These are phyloP conservation scores for Pseudomicrostroma phylloplanum DNA, from an alignment of 1,284 basidiomycete species.

Conservation along the genomic window DNA sequence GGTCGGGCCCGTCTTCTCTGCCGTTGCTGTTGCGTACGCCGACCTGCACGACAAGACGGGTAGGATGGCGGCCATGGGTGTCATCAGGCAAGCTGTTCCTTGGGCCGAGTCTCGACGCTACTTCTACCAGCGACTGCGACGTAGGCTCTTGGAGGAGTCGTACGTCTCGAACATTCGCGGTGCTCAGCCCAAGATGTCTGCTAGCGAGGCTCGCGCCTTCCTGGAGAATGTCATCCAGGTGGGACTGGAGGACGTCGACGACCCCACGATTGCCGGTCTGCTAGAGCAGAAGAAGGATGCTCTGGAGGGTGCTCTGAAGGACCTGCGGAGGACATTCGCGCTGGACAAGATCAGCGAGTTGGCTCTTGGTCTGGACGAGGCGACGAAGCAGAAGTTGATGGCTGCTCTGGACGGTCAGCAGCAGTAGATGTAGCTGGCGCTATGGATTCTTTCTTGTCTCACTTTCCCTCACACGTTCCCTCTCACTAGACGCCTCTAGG, in stretches of 20 bases:
- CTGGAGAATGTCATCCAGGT: conserved; percentile 10
- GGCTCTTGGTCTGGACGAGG: conserved; percentile 8
- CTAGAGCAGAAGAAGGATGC: conserved; percentile 2
- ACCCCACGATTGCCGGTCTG: conserved; percentile 5
- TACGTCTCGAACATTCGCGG: conserved; percentile 20
- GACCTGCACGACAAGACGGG: conserved; percentile 93
- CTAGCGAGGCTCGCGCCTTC: background rate
- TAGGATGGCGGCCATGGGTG: conserved; percentile 94
- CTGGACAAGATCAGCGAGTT: conserved; percentile 7
- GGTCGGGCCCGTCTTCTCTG: conserved; percentile 83
- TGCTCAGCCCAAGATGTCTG: background rate
- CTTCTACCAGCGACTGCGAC: conserved; percentile 91
- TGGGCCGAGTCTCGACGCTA: conserved; percentile 69
- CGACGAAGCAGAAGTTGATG: conserved; percentile 9
- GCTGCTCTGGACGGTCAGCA: conserved; percentile 5
- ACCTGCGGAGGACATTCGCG: background rate
- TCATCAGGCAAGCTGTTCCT: conserved; percentile 66
- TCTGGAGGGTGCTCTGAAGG: background rate
- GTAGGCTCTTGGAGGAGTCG: conserved; percentile 53
- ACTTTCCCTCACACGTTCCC: no score
- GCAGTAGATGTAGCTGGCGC: no score
- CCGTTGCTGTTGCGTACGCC: conserved; percentile 87
- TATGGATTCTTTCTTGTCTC: no score
- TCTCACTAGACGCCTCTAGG: no score
- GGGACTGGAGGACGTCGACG: conserved; percentile 13